phyloP scores from a whole-genome alignment of 257 asterid species.

The Paraleonurus japonicus region DNA sequence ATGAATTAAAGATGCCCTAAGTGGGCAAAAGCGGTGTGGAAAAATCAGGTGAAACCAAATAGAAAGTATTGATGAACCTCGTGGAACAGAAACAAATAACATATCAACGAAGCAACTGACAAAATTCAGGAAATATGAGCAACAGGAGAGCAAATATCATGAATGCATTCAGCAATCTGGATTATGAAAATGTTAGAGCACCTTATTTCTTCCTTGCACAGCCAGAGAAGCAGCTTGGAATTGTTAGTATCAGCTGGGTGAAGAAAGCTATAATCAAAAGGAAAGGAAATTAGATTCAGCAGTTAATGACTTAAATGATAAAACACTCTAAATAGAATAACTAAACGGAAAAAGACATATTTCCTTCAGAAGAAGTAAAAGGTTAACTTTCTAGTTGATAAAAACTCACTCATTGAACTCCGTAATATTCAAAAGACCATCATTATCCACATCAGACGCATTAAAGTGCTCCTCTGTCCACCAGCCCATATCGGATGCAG shows the following conservation, averaged over 20 bases:
- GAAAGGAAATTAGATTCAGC: conserved; percentile 7
- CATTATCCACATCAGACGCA: conserved; percentile 90
- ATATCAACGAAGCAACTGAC: not conserved
- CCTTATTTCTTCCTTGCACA: conserved; percentile 97
- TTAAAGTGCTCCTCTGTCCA: conserved; percentile 96
- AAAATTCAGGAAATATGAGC: not conserved
- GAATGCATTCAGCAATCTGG: conserved; percentile 14
- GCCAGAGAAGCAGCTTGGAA: conserved; percentile 69
- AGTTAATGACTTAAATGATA: not conserved
- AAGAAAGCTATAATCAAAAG: conserved; percentile 55
- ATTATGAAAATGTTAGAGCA: conserved; percentile 29
- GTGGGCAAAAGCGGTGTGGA: not conserved
- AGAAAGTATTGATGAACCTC: not conserved
- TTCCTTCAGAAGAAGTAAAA: not conserved
- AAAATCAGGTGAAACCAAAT: not conserved
- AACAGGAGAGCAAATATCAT: conserved; percentile 10
- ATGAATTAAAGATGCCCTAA: not conserved
- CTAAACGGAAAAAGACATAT: conserved; percentile 6
- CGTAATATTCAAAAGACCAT: conserved; percentile 72
- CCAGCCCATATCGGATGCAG: conserved; percentile 87
- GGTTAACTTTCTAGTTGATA: conserved; percentile 1
- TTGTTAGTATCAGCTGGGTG: conserved; percentile 94
- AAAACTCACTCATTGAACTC: conserved; percentile 87
- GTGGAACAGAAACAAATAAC: not conserved
- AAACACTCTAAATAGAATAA: conserved; percentile 4